A percentile compares a stretch with the other conserved stretches of the same genome.
phyloP scores from a whole-genome alignment of 495 filamentous ascomycete species.

The Tuber aestivum region DNA sequence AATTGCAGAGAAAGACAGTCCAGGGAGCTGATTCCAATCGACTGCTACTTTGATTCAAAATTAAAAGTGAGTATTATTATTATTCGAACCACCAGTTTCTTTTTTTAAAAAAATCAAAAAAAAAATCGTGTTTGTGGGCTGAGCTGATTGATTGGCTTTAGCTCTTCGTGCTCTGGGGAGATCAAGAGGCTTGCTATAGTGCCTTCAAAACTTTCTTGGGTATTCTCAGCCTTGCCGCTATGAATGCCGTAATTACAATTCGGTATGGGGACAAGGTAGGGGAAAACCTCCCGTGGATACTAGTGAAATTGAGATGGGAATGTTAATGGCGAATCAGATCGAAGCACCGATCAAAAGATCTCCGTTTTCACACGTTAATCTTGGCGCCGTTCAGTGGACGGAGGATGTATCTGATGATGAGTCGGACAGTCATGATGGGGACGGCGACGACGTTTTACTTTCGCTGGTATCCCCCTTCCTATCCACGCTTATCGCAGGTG shows the following conservation, averaged over 20 bases:
- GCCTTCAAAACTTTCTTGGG: constrained; percentile 30
- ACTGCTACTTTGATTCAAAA: constrained; percentile 31
- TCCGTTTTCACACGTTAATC: constrained; percentile 33
- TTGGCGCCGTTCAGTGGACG: constrained; percentile 25
- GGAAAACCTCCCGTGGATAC: neutral
- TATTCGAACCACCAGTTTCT: neutral
- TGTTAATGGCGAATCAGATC: constrained; percentile 13
- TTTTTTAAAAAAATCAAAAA: too few species aligned
- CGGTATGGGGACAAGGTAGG: constrained; percentile 13
- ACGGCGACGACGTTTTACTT: neutral
- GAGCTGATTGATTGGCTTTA: constrained; percentile 10
- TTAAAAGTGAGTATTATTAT: constrained; percentile 18
- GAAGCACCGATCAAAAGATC: constrained; percentile 32
- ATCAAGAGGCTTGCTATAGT: constrained; percentile 23
- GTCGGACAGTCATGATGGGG: constrained; percentile 4
- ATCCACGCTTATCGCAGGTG: neutral
- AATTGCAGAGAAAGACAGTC: constrained; percentile 11
- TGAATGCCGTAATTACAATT: constrained; percentile 1
- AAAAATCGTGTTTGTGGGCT: neutral
- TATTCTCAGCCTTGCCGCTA: constrained; percentile 16
- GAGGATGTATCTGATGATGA: constrained; percentile 18
- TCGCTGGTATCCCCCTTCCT: neutral
- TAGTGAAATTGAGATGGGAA: neutral
- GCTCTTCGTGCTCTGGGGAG: constrained; percentile 35
- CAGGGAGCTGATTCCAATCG: constrained; percentile 25